Percentiles rank a stretch among this genome's conserved stretches.
Evolutionary conservation across 768 basidiomycete genomes (phyloP).

Genomic region (Naganishia vaughanmartiniae): DNA sequence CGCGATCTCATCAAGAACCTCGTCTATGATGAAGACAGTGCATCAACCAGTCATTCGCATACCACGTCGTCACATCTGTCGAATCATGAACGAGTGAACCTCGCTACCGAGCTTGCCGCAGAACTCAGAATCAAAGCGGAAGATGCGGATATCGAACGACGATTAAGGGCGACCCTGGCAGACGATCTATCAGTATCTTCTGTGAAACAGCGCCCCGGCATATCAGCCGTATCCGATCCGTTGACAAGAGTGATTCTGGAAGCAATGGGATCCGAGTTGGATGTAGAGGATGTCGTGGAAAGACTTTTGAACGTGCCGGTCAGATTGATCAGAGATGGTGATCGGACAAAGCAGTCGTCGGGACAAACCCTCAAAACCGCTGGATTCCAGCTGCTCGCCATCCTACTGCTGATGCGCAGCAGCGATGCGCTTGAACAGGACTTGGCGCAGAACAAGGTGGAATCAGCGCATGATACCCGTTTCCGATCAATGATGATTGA

Average conservation of each 20-base stretch:
- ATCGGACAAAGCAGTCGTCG: slow-evolving; percentile 13
- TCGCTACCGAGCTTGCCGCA: slow-evolving; percentile 4
- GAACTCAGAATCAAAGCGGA: slow-evolving; percentile 8
- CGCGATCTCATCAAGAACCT: slow-evolving; percentile 17
- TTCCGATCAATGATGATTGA: slow-evolving; percentile 8
- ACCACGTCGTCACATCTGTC: background rate
- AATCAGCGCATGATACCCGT: slow-evolving; percentile 1
- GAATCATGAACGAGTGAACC: slow-evolving; percentile 2
- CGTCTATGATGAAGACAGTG: background rate
- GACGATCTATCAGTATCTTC: background rate
- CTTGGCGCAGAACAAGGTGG: background rate
- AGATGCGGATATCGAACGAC: slow-evolving; percentile 10
- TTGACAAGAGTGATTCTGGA: background rate
- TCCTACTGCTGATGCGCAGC: slow-evolving; percentile 4
- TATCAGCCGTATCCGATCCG: background rate
- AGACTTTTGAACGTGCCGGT: background rate
- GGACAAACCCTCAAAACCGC: slow-evolving; percentile 22
- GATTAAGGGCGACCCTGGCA: slow-evolving; percentile 1
- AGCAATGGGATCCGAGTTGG: background rate
- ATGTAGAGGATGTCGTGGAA: background rate
- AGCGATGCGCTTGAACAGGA: background rate
- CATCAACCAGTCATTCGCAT: background rate
- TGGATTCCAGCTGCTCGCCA: slow-evolving; percentile 23
- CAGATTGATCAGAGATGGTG: slow-evolving; percentile 6
- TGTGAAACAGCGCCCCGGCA: background rate